These are phyloP conservation scores for Myxozyma vanderwaltii DNA, from an alignment of 805 yeast genomes.

Conservation along the genomic window DNA sequence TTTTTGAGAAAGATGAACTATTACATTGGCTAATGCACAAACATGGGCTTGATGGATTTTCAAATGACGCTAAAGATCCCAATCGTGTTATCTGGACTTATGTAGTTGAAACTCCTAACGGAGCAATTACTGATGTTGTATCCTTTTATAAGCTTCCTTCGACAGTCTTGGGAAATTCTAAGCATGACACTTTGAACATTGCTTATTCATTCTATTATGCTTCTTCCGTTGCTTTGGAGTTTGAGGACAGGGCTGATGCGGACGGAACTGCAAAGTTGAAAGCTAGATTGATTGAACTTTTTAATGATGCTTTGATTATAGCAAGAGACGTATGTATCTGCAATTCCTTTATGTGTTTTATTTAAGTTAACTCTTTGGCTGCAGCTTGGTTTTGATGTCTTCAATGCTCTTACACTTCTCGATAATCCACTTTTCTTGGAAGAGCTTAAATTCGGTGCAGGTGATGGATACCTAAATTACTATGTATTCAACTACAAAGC, in stretches of 20 bases:
- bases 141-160: constrained; percentile 90
- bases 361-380: background rate
- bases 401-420: constrained; percentile 88
- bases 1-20: constrained; percentile 67
- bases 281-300: constrained; percentile 60
- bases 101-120: constrained; percentile 64
- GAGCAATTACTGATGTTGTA: constrained; percentile 80
- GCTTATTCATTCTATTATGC: constrained; percentile 93
- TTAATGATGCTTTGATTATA: constrained; percentile 74
- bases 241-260: constrained; percentile 42
- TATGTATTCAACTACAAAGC: constrained; percentile 90
- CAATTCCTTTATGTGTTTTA: too few relatives aligned
- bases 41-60: constrained; percentile 38
- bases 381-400: constrained; percentile 71
- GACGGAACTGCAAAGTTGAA: constrained; percentile 52
- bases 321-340: constrained; percentile 52
- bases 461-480: constrained; percentile 90
- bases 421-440: constrained; percentile 85
- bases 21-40: constrained; percentile 71
- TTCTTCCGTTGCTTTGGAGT: constrained; percentile 57
- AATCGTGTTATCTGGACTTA: constrained; percentile 66
- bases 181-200: constrained; percentile 70
- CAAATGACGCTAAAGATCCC: constrained; percentile 42
- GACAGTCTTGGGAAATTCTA: constrained; percentile 63
- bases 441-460: constrained; percentile 83